Conservation (phyloP, 768 basidiomycete genomes). For the Mycena alexandri region DNA sequence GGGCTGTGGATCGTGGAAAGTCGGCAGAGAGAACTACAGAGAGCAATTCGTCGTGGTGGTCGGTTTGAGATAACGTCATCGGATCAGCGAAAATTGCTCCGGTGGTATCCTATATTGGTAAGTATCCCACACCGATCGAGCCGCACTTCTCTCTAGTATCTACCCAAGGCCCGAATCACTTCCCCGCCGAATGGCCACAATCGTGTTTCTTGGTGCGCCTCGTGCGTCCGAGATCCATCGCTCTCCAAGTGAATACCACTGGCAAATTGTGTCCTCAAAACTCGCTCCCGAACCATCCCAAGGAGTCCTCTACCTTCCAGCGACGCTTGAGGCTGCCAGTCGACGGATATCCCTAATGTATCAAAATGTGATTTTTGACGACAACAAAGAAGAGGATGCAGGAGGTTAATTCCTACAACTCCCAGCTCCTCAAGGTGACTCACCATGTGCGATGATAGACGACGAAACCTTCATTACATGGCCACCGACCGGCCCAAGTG, state of each 20-base stretch:
- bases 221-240: slow-evolving; percentile 29
- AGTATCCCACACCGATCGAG: no score
- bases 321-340: slow-evolving; percentile 75
- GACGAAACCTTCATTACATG: slow-evolving; percentile 69
- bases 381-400: slow-evolving; percentile 49
- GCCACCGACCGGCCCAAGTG: slow-evolving; percentile 61
- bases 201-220: slow-evolving; percentile 38
- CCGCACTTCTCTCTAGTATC: no score
- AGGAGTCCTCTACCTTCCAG: slow-evolving; percentile 55
- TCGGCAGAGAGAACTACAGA: no score
- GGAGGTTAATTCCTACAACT: slow-evolving; percentile 11
- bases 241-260: slow-evolving; percentile 37
- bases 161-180: no score
- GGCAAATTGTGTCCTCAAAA: slow-evolving; percentile 42
- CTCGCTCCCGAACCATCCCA: slow-evolving; percentile 21
- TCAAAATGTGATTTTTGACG: slow-evolving; percentile 77
- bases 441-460: slow-evolving; percentile 45
- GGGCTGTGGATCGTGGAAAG: no score
- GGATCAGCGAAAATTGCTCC: no score
- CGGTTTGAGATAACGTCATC: no score
- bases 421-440: slow-evolving; percentile 6
- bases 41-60: no score
- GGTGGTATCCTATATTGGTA: no score
- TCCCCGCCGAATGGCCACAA: slow-evolving; percentile 27
- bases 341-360: slow-evolving; percentile 79